Conservation (phyloP, 768 basidiomycete genomes). For the Chlorophyllum brunneum region DNA sequence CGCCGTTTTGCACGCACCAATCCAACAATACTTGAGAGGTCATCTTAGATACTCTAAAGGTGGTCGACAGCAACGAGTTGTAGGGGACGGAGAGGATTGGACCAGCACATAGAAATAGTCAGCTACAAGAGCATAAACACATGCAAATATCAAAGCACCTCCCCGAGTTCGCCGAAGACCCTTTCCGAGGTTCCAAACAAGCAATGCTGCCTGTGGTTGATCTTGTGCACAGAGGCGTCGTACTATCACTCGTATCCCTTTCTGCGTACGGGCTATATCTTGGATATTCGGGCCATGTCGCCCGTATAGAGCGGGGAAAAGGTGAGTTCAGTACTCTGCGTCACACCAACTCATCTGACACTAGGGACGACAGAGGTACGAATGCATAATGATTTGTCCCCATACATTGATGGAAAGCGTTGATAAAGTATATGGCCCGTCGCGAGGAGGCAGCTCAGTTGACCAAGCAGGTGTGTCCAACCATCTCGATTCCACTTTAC, state of each 20-base stretch:
- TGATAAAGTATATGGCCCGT: neutral
- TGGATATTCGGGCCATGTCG: slow-evolving; percentile 48
- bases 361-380: slow-evolving; percentile 28
- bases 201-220: slow-evolving; percentile 30
- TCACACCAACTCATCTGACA: slow-evolving; percentile 12
- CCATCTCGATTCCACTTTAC: neutral
- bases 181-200: neutral
- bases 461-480: neutral
- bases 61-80: neutral
- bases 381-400: slow-evolving; percentile 3
- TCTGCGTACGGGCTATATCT: slow-evolving; percentile 50
- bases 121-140: neutral
- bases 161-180: neutral
- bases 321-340: slow-evolving; percentile 34
- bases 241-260: slow-evolving; percentile 48
- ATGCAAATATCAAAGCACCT: neutral
- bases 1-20: slow-evolving; percentile 46
- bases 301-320: slow-evolving; percentile 51
- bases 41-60: too few relatives aligned
- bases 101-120: neutral
- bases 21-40: slow-evolving; percentile 24
- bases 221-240: slow-evolving; percentile 50
- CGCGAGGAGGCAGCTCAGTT: neutral
- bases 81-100: neutral
- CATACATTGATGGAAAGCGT: neutral